Conservation (phyloP, 352 stramenopile genomes). For the Globisporangium cederbergense region DNA sequence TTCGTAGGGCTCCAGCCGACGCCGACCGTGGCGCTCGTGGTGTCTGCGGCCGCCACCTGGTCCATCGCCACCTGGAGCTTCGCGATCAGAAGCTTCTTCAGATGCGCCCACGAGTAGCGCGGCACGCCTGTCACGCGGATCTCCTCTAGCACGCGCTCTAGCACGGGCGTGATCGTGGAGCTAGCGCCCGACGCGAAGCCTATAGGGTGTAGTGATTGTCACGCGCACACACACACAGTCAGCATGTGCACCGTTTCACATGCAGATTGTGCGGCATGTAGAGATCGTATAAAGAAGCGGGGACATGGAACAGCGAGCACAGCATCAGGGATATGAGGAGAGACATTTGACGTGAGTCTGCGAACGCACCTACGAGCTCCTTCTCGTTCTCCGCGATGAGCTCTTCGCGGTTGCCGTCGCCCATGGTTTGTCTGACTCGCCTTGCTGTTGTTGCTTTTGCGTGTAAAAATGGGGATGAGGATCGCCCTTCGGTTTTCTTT, state of each 20-base stretch:
- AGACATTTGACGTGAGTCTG: background rate
- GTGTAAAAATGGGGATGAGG: conserved; percentile 1
- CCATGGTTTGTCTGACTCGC: background rate
- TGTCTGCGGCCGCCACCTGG: conserved; percentile 45
- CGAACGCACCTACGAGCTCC: conserved; percentile 48
- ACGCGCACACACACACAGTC: background rate
- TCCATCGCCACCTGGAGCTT: conserved; percentile 60
- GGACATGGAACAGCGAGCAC: background rate
- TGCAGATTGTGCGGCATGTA: background rate
- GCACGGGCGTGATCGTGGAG: conserved; percentile 41
- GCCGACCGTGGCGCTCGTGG: conserved; percentile 22
- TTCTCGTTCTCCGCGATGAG: conserved; percentile 67
- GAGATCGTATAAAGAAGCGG: background rate
- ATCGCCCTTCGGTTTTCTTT: conserved; percentile 10
- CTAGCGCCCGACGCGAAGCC: conserved; percentile 49
- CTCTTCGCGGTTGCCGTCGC: conserved; percentile 28
- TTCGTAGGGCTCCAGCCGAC: conserved; percentile 46
- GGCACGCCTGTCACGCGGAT: conserved; percentile 65
- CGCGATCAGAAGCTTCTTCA: conserved; percentile 57
- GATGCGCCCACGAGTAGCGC: conserved; percentile 68
- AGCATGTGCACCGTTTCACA: background rate
- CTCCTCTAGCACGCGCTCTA: conserved; percentile 63
- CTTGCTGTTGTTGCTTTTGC: background rate
- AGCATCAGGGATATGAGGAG: background rate
- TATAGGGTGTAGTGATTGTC: conserved; percentile 11